Evolutionary conservation across 2,329 filamentous ascomycete species (phyloP), one percentile per base, ranked within the genome.

Genomic region (Calonectria montana): DNA sequence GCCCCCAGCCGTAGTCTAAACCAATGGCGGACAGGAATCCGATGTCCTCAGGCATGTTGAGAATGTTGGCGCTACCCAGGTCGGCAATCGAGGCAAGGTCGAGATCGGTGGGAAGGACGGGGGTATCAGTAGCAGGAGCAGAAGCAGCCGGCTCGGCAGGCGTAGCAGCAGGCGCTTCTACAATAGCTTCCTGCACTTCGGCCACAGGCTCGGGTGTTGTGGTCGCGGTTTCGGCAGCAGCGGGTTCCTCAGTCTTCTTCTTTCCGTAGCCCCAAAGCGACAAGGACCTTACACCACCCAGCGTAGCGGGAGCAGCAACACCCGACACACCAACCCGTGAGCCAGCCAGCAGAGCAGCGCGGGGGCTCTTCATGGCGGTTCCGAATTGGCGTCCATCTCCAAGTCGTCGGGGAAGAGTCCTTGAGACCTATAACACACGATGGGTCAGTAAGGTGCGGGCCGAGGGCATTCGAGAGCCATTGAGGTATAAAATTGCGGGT

Each of bases 11-110:
- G 79, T 93, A 98, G 78, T 98, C 94, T 25, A 99, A 86, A 4
- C 97, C 97, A 13, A 98, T 87, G 8, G 91, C 88, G 77, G 94
- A 91, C 70, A 99, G 87, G 80, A 96, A 98, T 73, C 97, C 97
- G 70, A 97, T 90, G 63, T 91, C 87, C 79, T 96, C 93, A 41
- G 93, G 91, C 74, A 95, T 90, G 73, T 89, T 84, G 72, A 91
- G 87, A 67, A 90, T 83, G 66, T 87, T 84, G 69, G 82, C 79
- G 62, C 84, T 81, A 73, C 83, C 82, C 53, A 83, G 76, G 68
- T 82, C 79, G 74, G 80, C 76, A 63, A 84, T 80, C 45, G 80
- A 75, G 63, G 79, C 75, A 68, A 85, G 76, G 75, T 83, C 82
- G 75, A 82, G 53, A n/a, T 83, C 79, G 73, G 81, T 74, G 39